phyloP scores from a whole-genome alignment of 2,329 filamentous ascomycete genomes.

The Colletotrichum sp. region DNA sequence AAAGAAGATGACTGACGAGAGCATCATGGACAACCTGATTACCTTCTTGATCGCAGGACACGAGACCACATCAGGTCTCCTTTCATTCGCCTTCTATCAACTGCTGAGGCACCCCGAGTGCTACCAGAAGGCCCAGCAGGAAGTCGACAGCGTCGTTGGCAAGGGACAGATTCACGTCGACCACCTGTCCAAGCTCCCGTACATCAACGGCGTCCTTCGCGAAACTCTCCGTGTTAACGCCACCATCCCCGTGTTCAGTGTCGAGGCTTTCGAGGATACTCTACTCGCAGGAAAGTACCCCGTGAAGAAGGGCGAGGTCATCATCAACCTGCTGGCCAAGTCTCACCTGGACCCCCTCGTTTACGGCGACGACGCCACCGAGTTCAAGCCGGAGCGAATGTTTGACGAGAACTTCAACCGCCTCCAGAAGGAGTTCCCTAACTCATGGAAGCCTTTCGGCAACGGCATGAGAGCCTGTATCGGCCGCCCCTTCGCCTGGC shows the following conservation, averaged over 20 bases:
- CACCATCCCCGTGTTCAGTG: conserved; percentile 28
- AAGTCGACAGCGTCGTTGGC: conserved; percentile 71
- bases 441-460: conserved; percentile 57
- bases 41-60: conserved; percentile 72
- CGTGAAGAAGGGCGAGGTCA: conserved; percentile 46
- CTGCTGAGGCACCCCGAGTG: conserved; percentile 67
- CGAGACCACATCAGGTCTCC: conserved; percentile 70
- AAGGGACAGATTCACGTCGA: conserved; percentile 58
- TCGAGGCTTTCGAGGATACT: conserved; percentile 41
- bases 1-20: conserved; percentile 60
- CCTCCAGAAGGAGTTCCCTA: conserved; percentile 34
- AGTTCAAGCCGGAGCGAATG: conserved; percentile 67
- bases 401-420: conserved; percentile 53
- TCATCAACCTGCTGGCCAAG: conserved; percentile 49
- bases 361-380: conserved; percentile 59
- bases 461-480: conserved; percentile 58
- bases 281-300: conserved; percentile 58
- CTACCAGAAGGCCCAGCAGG: conserved; percentile 65
- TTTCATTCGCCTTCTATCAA: conserved; percentile 70
- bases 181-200: conserved; percentile 65
- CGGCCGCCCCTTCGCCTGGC: conserved; percentile 58
- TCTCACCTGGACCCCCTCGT: conserved; percentile 60
- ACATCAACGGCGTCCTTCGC: conserved; percentile 65
- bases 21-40: conserved; percentile 70
- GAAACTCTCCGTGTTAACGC: conserved; percentile 48